phyloP scores from a whole-genome alignment of 768 basidiomycete genomes.

The Kwoniella botswanensis region DNA sequence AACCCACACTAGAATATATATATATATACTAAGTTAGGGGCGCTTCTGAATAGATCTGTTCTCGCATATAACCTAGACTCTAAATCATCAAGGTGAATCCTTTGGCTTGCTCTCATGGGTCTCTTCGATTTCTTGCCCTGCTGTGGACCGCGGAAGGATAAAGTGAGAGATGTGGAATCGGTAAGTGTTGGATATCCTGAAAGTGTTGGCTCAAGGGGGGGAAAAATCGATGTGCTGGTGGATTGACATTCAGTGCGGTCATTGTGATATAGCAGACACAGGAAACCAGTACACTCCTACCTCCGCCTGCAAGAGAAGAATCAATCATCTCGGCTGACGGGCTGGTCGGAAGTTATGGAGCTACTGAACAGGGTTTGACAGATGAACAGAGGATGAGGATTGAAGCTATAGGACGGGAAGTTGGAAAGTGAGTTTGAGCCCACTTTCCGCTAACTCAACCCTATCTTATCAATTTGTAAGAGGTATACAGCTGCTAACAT shows the following conservation, averaged over 20 bases:
- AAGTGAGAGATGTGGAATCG: conserved; percentile 20
- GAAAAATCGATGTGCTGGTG: background rate
- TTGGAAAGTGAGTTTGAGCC: conserved; percentile 27
- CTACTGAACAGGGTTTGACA: conserved; percentile 33
- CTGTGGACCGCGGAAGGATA: conserved; percentile 33
- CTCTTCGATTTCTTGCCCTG: conserved; percentile 32
- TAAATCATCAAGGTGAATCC: too few relatives aligned
- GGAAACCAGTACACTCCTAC: conserved; percentile 21
- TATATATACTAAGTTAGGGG: too few relatives aligned
- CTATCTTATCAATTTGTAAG: too few relatives aligned
- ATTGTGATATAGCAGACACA: conserved; percentile 5
- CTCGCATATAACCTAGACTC: too few relatives aligned
- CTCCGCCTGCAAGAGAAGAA: conserved; percentile 23
- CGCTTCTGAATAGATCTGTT: too few relatives aligned
- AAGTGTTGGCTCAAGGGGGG: background rate
- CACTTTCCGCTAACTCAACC: background rate
- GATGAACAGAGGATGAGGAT: conserved; percentile 36
- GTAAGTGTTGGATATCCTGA: conserved; percentile 13
- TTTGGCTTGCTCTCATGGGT: conserved; percentile 9
- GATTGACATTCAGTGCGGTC: background rate
- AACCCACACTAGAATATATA: too few relatives aligned
- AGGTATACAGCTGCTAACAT: too few relatives aligned
- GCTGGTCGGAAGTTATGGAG: conserved; percentile 20
- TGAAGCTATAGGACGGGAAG: conserved; percentile 33
- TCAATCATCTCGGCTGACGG: conserved; percentile 35